Conservation (phyloP, 768 basidiomycete genomes). For the Lactarius pseudohatsudake region DNA sequence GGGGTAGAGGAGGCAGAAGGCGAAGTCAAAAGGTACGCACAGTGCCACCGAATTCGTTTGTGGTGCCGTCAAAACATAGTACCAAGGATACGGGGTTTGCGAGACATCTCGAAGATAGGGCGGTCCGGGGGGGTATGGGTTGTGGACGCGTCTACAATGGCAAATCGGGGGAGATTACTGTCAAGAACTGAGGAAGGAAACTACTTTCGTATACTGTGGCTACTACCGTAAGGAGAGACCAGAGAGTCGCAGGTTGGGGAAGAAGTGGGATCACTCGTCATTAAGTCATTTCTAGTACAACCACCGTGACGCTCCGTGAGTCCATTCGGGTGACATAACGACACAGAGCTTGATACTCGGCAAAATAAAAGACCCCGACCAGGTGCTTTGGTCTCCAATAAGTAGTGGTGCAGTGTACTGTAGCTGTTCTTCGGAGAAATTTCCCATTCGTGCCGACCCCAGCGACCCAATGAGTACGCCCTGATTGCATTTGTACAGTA, state of each 20-base stretch:
- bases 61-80: conserved; percentile 30
- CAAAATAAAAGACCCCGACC: not conserved
- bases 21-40: not conserved
- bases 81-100: conserved; percentile 25
- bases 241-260: not conserved
- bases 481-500: no score
- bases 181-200: no score
- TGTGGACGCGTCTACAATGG: not conserved
- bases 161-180: no score
- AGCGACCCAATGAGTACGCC: not conserved
- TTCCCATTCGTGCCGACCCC: not conserved
- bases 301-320: no score
- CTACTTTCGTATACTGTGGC: not conserved
- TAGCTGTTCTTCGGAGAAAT: no score
- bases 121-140: not conserved
- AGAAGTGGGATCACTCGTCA: not conserved
- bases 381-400: no score
- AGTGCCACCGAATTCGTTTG: conserved; percentile 1
- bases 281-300: not conserved
- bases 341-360: not conserved
- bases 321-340: not conserved
- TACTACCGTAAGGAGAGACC: not conserved
- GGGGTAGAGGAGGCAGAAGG: no score
- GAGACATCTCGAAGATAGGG: conserved; percentile 24
- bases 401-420: no score